phyloP scores from a whole-genome alignment of 257 asterid species.

The Solanum etuberosum region DNA sequence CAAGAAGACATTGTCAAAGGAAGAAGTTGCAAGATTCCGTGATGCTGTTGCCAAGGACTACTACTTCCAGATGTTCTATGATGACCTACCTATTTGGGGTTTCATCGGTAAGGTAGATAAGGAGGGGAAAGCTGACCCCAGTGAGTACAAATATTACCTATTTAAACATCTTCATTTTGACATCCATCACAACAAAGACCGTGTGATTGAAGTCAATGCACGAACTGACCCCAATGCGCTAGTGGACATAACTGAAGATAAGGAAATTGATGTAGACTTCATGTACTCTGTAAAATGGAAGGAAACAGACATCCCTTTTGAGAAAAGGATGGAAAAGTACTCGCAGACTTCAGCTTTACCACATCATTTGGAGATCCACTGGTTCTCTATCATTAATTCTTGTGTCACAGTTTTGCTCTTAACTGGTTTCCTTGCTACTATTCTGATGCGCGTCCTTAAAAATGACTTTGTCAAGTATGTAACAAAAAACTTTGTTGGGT shows the following conservation, averaged over 20 bases:
- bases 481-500: neutral
- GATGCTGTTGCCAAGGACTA: constrained; percentile 10
- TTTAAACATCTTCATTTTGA: constrained; percentile 12
- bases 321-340: constrained; percentile 24
- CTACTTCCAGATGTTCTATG: constrained; percentile 9
- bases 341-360: constrained; percentile 19
- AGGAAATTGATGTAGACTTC: constrained; percentile 20
- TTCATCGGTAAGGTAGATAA: constrained; percentile 6
- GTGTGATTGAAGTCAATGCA: constrained; percentile 9
- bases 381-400: constrained; percentile 26
- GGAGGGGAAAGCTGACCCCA: constrained; percentile 8
- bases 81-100: constrained; percentile 13
- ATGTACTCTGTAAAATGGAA: constrained; percentile 25
- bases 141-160: constrained; percentile 7
- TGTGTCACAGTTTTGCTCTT: constrained; percentile 22
- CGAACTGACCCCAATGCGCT: constrained; percentile 10
- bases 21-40: constrained; percentile 10
- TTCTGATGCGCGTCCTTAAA: constrained; percentile 20
- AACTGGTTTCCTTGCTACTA: constrained; percentile 21
- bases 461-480: constrained; percentile 22
- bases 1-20: neutral
- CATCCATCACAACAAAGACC: constrained; percentile 6
- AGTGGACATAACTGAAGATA: constrained; percentile 18
- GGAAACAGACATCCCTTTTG: constrained; percentile 16
- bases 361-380: constrained; percentile 21